phyloP scores from a whole-genome alignment of 192 early-diverging fungal genomes.

The Umbelopsis sp. region DNA sequence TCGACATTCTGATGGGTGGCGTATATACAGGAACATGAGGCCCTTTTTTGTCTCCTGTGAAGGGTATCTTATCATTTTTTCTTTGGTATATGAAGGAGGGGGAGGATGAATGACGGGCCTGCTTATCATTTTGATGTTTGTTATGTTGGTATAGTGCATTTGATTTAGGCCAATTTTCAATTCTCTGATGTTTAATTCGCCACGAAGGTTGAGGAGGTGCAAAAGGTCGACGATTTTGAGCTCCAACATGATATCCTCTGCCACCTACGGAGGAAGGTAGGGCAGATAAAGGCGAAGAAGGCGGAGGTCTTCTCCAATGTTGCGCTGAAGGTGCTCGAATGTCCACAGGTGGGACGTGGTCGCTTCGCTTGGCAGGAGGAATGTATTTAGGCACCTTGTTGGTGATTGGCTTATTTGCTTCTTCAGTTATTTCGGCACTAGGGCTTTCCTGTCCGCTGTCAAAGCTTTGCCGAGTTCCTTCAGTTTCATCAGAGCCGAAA shows the following conservation, averaged over 20 bases:
- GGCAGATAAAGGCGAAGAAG: background rate
- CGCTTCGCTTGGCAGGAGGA: slow-evolving; percentile 9
- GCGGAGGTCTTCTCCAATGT: background rate
- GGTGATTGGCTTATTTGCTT: background rate
- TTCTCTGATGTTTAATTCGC: slow-evolving; percentile 4
- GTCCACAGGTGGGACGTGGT: slow-evolving; percentile 15
- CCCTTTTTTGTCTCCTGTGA: background rate
- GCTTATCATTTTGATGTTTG: background rate
- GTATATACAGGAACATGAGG: slow-evolving; percentile 18
- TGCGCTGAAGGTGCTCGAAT: background rate
- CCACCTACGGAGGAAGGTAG: slow-evolving; percentile 21
- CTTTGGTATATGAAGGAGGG: background rate
- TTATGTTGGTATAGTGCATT: background rate
- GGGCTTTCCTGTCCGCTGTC: background rate
- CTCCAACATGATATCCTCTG: slow-evolving; percentile 22
- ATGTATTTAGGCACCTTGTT: slow-evolving; percentile 20
- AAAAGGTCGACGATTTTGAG: slow-evolving; percentile 22
- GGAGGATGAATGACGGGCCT: background rate
- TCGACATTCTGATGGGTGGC: background rate
- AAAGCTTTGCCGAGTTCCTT: slow-evolving; percentile 16
- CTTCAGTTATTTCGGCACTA: background rate
- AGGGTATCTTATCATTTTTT: slow-evolving; percentile 13
- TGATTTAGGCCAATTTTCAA: slow-evolving; percentile 4
- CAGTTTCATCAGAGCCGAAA: slow-evolving; percentile 20
- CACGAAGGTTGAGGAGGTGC: slow-evolving; percentile 22